Evolutionary conservation across 129 eudicot species (phyloP).

Genomic region (Lactuca saligna): DNA sequence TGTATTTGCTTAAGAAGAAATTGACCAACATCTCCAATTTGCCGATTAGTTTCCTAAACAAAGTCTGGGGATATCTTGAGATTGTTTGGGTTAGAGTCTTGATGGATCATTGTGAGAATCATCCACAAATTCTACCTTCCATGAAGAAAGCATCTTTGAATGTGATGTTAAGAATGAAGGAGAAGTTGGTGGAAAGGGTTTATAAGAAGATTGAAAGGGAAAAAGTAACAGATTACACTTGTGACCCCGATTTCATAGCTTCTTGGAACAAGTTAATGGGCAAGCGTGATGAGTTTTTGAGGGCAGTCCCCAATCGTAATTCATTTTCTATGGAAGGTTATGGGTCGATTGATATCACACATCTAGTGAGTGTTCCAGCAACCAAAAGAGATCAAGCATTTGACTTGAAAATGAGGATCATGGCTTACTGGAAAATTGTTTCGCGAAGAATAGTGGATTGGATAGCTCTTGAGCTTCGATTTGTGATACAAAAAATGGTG

Average conservation of each 20-base stretch:
- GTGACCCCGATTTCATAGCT: too few relatives aligned
- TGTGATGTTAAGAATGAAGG: too few relatives aligned
- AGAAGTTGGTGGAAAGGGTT: too few relatives aligned
- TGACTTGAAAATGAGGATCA: constrained; percentile 31
- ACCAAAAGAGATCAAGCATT: constrained; percentile 18
- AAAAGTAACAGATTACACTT: too few relatives aligned
- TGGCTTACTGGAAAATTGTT: constrained; percentile 29
- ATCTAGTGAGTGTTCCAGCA: constrained; percentile 7
- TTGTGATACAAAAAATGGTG: constrained; percentile 11
- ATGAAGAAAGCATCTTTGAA: too few relatives aligned
- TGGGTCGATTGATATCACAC: constrained; percentile 17
- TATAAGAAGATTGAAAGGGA: too few relatives aligned
- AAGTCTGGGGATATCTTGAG: too few relatives aligned
- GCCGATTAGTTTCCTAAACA: neutral
- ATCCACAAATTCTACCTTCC: too few relatives aligned
- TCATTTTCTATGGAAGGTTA: constrained; percentile 5
- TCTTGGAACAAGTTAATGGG: too few relatives aligned
- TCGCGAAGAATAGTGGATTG: constrained; percentile 22
- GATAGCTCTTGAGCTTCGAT: constrained; percentile 14
- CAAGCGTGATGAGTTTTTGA: constrained; percentile 1
- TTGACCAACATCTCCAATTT: neutral
- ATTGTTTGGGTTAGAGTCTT: too few relatives aligned
- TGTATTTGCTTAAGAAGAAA: constrained; percentile 9
- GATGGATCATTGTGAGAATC: too few relatives aligned
- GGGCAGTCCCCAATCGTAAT: neutral